phyloP scores from a whole-genome alignment of 176 grass and related monocot species.

The Cenchrus fungigraminus region DNA sequence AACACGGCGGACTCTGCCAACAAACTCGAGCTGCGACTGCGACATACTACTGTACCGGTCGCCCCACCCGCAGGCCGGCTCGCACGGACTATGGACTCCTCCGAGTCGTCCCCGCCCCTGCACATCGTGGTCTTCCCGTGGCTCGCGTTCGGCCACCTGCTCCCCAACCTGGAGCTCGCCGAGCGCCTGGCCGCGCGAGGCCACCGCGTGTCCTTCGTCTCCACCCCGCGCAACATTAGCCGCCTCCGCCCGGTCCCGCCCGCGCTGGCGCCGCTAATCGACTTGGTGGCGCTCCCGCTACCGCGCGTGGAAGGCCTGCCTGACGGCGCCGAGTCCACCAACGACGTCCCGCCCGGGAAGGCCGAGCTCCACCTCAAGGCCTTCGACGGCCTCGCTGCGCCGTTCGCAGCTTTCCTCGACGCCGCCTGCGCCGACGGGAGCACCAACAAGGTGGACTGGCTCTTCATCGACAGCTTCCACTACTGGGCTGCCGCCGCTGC shows the following conservation, averaged over 20 bases:
- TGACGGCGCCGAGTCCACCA: background rate
- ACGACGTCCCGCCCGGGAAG: background rate
- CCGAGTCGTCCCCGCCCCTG: background rate
- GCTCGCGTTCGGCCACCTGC: slow-evolving; percentile 11
- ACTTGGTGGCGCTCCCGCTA: background rate
- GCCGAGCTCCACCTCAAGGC: background rate
- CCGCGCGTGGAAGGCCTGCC: background rate
- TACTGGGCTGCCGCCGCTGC: slow-evolving; percentile 8
- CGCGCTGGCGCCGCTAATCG: background rate
- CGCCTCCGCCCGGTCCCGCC: background rate
- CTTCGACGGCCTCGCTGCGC: background rate
- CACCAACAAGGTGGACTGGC: background rate
- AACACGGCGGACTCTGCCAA: too few relatives aligned
- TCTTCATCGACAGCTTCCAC: slow-evolving; percentile 8
- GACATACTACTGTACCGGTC: too few relatives aligned
- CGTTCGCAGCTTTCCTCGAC: background rate
- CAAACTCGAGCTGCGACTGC: too few relatives aligned
- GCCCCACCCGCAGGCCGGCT: too few relatives aligned
- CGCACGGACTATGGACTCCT: too few relatives aligned
- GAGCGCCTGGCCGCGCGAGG: background rate
- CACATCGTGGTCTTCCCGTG: background rate
- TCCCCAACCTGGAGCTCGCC: background rate
- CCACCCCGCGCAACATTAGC: background rate
- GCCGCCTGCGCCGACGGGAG: background rate
- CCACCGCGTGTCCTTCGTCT: background rate